Evolutionary conservation across 306 rosid species (phyloP), one percentile per base, ranked within the genome.

Genomic region (Corylus heterophylla): DNA sequence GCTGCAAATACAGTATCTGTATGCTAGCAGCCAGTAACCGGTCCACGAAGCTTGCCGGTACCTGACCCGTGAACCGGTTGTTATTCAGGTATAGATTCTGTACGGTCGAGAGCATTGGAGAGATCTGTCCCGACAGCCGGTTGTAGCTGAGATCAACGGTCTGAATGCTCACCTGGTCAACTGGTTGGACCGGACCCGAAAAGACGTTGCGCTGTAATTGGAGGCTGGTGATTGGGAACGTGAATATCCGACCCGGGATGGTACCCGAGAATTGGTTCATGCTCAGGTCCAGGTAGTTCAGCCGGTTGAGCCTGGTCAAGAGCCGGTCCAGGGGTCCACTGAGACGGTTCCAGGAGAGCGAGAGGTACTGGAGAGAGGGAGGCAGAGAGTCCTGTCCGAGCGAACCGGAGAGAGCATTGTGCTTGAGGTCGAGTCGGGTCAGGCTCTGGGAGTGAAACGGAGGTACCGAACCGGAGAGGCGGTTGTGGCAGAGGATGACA

Each of bases 91-190:
- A 96, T 5, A 96, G 86, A 35, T 85, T 91, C 90, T 96, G 96
- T 69, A 96, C 96, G 7, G 88, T 91, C 14, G 98, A 89, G 48
- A 96, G 71, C 89, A 82, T 39, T 0, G 93, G 91, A 6, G 99
- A 90, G 25, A 96, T 86, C n/a, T 79, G 81, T 31, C 99, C 99
- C 0, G 89, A 90, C 0, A 96, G 59, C 51, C 89, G 71, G 84
- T 96, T 96, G 86, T 80, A 90, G 78, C 99, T 96, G 1, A 96
- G 97, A 80, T 96, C 99, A 8, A 96, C 92, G 87, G 93, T 91
- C 27, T 89, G 62, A 72, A 96, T 93, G 1, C 86, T 74, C 0
- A 96, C 99, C 66, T 86, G 88, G 31, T 83, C 90, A 0, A 45
- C 76, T 27, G 99, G 99, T 68, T 84, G 79, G 0, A 93, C 87